Evolutionary conservation across 345 rosid genomes (phyloP).

Genomic region (Arabidopsis arenosa): DNA sequence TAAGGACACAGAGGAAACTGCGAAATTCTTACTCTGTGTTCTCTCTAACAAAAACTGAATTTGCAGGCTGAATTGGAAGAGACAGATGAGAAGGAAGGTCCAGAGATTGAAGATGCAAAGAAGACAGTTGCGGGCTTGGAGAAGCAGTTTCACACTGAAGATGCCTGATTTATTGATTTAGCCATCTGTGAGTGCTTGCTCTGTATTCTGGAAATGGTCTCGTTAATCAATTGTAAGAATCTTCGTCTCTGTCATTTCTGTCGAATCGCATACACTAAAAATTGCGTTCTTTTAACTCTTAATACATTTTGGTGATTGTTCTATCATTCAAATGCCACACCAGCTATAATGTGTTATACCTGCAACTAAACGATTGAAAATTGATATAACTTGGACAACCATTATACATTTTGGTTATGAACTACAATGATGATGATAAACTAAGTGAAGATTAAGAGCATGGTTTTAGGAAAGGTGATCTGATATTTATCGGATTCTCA

Average conservation of each 20-base stretch:
- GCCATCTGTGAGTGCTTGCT: not conserved
- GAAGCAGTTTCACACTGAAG: constrained; percentile 60
- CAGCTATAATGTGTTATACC: not conserved
- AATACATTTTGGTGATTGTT: constrained; percentile 27
- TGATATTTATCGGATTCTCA: not conserved
- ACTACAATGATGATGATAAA: not conserved
- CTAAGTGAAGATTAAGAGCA: not conserved
- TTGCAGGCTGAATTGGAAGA: constrained; percentile 73
- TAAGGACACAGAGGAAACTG: not conserved
- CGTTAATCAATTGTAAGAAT: not conserved
- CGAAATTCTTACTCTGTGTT: not conserved
- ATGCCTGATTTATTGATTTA: constrained; percentile 53
- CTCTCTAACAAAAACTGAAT: not conserved
- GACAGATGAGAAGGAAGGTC: constrained; percentile 58
- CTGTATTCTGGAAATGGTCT: constrained; percentile 26
- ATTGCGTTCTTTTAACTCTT: not conserved
- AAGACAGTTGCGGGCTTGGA: constrained; percentile 66
- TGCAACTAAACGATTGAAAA: not conserved
- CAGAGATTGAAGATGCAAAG: constrained; percentile 70
- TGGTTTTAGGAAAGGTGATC: not conserved
- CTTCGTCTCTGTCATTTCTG: not conserved
- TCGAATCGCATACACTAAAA: not conserved
- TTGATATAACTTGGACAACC: not conserved
- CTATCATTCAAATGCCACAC: not conserved
- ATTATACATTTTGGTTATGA: not conserved